Evolutionary conservation across 1,284 basidiomycete species (phyloP).

Genomic region (Rhodotorula sp.): DNA sequence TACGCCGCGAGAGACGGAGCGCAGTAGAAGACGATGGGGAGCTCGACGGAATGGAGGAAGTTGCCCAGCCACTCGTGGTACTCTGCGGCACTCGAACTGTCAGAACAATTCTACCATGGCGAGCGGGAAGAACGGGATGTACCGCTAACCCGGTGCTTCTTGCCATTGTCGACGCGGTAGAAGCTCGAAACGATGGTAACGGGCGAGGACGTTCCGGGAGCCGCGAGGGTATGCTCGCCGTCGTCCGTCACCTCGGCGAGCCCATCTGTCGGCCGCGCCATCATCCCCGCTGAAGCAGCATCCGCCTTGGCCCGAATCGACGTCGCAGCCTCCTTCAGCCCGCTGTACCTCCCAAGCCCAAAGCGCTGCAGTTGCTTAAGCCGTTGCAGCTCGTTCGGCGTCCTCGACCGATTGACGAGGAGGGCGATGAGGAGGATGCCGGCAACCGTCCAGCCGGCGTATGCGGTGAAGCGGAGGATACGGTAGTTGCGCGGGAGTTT

Average conservation of each 20-base stretch:
- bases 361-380: not conserved
- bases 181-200: constrained; percentile 43
- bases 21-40: constrained; percentile 45
- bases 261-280: not conserved
- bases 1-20: constrained; percentile 36
- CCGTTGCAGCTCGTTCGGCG: not conserved
- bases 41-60: constrained; percentile 42
- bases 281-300: not conserved
- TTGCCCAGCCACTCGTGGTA: constrained; percentile 43
- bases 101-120: rapidly evolving
- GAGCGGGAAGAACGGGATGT: not conserved
- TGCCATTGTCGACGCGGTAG: constrained; percentile 40
- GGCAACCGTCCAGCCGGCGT: constrained; percentile 29
- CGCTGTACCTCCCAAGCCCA: not conserved
- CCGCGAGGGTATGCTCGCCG: not conserved
- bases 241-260: not conserved
- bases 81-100: constrained; percentile 11
- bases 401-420: constrained; percentile 12
- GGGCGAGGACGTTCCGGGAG: constrained; percentile 10
- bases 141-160: constrained; percentile 43
- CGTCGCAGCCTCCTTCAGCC: not conserved
- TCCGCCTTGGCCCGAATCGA: not conserved
- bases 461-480: constrained; percentile 14
- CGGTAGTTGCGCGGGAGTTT: constrained; percentile 11
- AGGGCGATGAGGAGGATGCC: constrained; percentile 22